These are phyloP conservation scores for Immersiporthe knoxdaviesiana DNA, from an alignment of 2,329 filamentous ascomycete species.

Conservation along the genomic window DNA sequence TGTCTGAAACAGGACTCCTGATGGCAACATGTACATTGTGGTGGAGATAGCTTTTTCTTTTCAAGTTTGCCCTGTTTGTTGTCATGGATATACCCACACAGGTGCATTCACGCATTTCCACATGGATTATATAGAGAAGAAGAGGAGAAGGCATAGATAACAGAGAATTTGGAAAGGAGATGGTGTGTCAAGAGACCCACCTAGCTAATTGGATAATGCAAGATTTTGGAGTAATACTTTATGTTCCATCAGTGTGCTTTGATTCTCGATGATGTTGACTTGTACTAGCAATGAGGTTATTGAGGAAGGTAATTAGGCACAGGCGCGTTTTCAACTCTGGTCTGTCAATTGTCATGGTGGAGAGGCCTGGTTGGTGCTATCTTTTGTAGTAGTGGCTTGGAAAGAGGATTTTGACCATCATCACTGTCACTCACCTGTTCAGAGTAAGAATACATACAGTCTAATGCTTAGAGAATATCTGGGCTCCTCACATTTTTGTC, in stretches of 20 bases:
- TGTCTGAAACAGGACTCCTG: background rate
- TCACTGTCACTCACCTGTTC: too few species aligned
- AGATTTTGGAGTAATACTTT: background rate
- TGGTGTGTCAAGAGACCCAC: background rate
- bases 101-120: background rate
- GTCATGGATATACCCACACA: slow-evolving; percentile 2
- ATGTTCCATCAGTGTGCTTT: too few species aligned
- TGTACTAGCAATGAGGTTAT: background rate
- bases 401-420: too few species aligned
- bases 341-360: background rate
- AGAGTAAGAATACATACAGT: too few species aligned
- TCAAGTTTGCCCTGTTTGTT: background rate
- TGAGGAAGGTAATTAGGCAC: background rate
- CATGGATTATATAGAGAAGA: background rate
- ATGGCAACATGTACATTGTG: background rate
- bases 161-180: background rate
- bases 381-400: too few species aligned
- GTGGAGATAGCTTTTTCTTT: background rate
- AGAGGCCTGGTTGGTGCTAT: too few species aligned
- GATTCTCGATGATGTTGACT: background rate
- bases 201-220: background rate
- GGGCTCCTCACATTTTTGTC: too few species aligned
- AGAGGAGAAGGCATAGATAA: background rate
- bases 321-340: background rate
- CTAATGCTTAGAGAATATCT: too few species aligned